A percentile compares a stretch with the other conserved stretches of the same genome.
Conservation (phyloP, 306 rosid genomes). For the Cucumis sativus region Cucumber_9930_V3 NC_026658.2:792501-793000, state of each 20-base stretch:
- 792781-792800: neutral
- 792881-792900: neutral
- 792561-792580: slow-evolving; percentile 95
- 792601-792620: slow-evolving; percentile 93
- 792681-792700: neutral
- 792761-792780: neutral
- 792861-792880: neutral
- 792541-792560: slow-evolving; percentile 96
- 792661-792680: neutral
- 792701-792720: neutral
- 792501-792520: slow-evolving; percentile 40
- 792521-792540: slow-evolving; percentile 61
- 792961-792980: neutral
- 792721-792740: neutral
- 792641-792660: slow-evolving; percentile 42
- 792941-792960: neutral
- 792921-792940: neutral
- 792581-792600: slow-evolving; percentile 91
- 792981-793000: neutral
- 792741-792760: neutral
- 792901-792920: neutral
- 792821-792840: neutral
- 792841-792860: neutral
- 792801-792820: neutral
- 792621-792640: slow-evolving; percentile 95